Evolutionary conservation across 345 rosid species (phyloP).

Genomic region (Hibiscus syriacus): DNA sequence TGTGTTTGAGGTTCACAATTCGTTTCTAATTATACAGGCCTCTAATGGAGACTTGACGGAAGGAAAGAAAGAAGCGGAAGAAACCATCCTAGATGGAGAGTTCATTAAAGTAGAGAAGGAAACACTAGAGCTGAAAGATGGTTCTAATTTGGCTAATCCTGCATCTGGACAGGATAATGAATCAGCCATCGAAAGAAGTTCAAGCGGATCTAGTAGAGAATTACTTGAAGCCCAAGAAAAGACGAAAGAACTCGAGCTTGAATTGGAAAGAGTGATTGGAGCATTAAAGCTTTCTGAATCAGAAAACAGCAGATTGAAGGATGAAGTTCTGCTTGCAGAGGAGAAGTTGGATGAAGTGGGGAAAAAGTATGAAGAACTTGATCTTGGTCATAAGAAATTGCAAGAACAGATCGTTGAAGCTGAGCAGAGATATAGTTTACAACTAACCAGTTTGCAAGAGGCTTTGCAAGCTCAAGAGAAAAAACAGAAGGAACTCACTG

Average conservation of each 20-base stretch:
- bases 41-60: conserved; percentile 40
- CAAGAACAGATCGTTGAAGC: conserved; percentile 61
- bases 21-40: conserved; percentile 28
- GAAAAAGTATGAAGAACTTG: conserved; percentile 61
- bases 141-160: conserved; percentile 23
- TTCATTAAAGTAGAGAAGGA: conserved; percentile 94
- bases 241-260: conserved; percentile 66
- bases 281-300: conserved; percentile 65
- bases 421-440: conserved; percentile 49
- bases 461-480: conserved; percentile 59
- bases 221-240: conserved; percentile 82
- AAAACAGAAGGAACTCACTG: conserved; percentile 64
- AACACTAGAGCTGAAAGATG: conserved; percentile 53
- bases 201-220: conserved; percentile 55
- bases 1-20: neutral
- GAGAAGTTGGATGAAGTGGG: conserved; percentile 51
- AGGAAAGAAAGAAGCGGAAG: conserved; percentile 75
- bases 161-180: conserved; percentile 20
- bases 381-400: conserved; percentile 48
- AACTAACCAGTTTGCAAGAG: conserved; percentile 53
- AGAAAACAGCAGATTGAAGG: conserved; percentile 48
- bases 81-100: conserved; percentile 60
- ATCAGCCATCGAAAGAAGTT: conserved; percentile 37
- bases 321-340: conserved; percentile 41
- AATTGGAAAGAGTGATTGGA: conserved; percentile 61